Percentiles rank a stretch among this genome's conserved stretches.
Evolutionary conservation across 768 basidiomycete species (phyloP).

Genomic region (Pleurotus ostreatus): DNA sequence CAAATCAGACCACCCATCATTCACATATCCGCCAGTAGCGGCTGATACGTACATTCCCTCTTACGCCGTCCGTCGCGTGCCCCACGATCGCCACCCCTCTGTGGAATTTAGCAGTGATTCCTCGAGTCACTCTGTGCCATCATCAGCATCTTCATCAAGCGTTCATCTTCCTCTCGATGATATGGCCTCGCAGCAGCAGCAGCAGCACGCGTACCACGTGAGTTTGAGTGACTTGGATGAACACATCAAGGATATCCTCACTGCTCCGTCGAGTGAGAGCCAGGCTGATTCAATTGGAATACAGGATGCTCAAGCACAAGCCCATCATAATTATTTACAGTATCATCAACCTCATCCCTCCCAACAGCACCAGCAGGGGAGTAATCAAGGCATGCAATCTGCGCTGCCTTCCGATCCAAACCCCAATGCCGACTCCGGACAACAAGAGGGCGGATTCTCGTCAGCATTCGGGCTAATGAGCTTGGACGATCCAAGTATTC

Average conservation of each 20-base stretch:
- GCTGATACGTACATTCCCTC: not conserved
- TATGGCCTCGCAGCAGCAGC: conserved; percentile 12
- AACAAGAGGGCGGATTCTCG: conserved; percentile 38
- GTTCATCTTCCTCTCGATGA: conserved; percentile 42
- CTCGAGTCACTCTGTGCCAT: conserved; percentile 40
- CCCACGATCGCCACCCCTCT: conserved; percentile 24
- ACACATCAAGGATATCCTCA: conserved; percentile 3
- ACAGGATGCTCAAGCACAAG: conserved; percentile 4
- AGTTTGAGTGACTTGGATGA: conserved; percentile 19
- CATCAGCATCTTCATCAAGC: conserved; percentile 50
- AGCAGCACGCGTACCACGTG: conserved; percentile 21
- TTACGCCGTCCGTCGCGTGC: not conserved
- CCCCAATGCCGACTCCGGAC: not conserved
- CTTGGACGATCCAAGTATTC: conserved; percentile 67
- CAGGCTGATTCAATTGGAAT: not conserved
- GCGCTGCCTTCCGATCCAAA: not conserved
- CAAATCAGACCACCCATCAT: not conserved
- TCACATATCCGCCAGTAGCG: conserved; percentile 2
- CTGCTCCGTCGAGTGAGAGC: not conserved
- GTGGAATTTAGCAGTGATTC: conserved; percentile 40
- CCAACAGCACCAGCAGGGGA: not conserved
- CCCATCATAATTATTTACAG: conserved; percentile 2
- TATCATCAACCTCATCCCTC: not conserved
- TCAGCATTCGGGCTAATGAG: conserved; percentile 74
- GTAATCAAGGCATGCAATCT: not conserved